Evolutionary conservation across 1,284 basidiomycete species (phyloP), one percentile per base, ranked within the genome.

Genomic region (Acaromyces ingoldii): DNA sequence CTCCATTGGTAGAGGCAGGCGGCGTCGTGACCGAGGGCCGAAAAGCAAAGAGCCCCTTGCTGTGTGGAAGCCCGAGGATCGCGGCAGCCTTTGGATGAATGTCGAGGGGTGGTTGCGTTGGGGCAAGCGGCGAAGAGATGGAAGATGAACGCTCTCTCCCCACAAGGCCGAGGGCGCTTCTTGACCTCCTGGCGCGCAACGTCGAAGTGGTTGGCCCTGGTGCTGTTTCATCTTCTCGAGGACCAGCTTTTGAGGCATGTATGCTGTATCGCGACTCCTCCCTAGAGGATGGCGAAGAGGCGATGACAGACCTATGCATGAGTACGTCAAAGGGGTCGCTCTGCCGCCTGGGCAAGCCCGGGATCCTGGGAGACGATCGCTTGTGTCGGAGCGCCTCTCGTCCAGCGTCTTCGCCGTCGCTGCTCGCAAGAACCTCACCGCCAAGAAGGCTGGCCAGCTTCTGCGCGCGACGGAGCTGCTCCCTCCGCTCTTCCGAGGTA

Each of bases 401-500:
- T 1, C 7, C n/a, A 28, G 19, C 31, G 17, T 6, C 31, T 11
- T 48, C 34, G 11, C 22, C 19, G 15, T 37, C 26, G 11, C 36
- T 38, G 13, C 38, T 40, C 3, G 48, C 28, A 4, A 67, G 56
- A 51, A 65, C 57, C 49, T 68, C 65, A 19, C 58, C 58, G 21
- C 65, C 65, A 15, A 68, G 58, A 52, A 68, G 49, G 9, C 60
- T 51, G 2, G 60, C 55, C 24, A 68, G 63, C 55, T 68, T 68
- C 47, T 61, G 60, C 13, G 58, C 53, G 17, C 65, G 40, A 10
- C 53, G 53, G 17, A 68, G 53, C 29, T 65, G 63, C 19, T 62
- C 51, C 24, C 63, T 42, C 28, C 60, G 51, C 31, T 67, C 53
- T 31, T 60, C 53, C 28, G 53, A 37, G 7, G 58, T 47, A 15